A percentile compares a stretch with the other conserved stretches of the same genome.
Evolutionary conservation across 2,329 filamentous ascomycete species (phyloP).

Genomic region (Zymoseptoria tritici): DNA sequence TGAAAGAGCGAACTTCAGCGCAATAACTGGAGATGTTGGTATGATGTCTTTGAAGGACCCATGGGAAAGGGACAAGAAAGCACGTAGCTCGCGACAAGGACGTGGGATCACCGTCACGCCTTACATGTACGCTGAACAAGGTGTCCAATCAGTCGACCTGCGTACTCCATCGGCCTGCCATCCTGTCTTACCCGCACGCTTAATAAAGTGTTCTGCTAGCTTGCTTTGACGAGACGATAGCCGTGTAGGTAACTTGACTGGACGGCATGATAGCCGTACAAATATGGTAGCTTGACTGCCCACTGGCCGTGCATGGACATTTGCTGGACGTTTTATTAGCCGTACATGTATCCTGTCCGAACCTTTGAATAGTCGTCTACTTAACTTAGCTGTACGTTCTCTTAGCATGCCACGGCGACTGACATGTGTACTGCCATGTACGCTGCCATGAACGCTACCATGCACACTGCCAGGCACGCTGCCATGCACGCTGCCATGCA

Average conservation of each 20-base stretch:
- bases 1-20: not conserved
- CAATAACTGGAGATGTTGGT: not conserved
- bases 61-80: not conserved
- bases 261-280: too few relatives aligned
- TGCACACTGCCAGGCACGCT: not conserved
- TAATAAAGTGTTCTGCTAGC: too few relatives aligned
- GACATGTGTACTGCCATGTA: not conserved
- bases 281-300: too few relatives aligned
- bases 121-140: too few relatives aligned
- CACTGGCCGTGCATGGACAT: not conserved
- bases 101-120: not conserved
- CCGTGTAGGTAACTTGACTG: too few relatives aligned
- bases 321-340: not conserved
- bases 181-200: too few relatives aligned
- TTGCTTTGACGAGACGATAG: too few relatives aligned
- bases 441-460: not conserved
- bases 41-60: not conserved
- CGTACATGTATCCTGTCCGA: not conserved
- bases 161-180: too few relatives aligned
- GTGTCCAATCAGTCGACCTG: too few relatives aligned
- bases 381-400: not conserved
- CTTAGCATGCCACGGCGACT: not conserved
- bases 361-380: too few relatives aligned
- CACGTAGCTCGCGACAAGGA: not conserved
- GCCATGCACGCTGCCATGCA: not conserved